Percentiles rank a stretch among this genome's conserved stretches.
Evolutionary conservation across 768 basidiomycete species (phyloP).

Genomic region (Pisolithus orientalis): DNA sequence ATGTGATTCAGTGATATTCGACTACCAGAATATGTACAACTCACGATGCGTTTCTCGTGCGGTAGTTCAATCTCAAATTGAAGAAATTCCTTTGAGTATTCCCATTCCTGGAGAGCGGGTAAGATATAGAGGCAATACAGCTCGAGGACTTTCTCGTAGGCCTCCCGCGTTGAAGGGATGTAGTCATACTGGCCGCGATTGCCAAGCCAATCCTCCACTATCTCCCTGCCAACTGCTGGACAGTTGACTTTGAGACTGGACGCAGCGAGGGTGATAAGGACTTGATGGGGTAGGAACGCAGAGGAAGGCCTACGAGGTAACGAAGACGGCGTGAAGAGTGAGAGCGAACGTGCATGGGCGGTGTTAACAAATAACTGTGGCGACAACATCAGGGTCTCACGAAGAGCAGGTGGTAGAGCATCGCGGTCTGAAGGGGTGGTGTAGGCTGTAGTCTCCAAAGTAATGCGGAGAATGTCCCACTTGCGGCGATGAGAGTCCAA

Average conservation of each 20-base stretch:
- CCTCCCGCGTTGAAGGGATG: slow-evolving; percentile 35
- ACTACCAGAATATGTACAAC: slow-evolving; percentile 4
- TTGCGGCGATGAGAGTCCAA: slow-evolving; percentile 57
- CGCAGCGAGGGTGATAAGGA: slow-evolving; percentile 64
- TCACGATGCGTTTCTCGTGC: slow-evolving; percentile 45
- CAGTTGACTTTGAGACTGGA: slow-evolving; percentile 63
- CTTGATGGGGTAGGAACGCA: slow-evolving; percentile 59
- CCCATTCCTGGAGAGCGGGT: slow-evolving; percentile 72
- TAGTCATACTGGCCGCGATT: slow-evolving; percentile 38
- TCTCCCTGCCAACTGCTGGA: slow-evolving; percentile 51
- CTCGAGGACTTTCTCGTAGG: slow-evolving; percentile 71
- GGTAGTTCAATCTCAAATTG: slow-evolving; percentile 65
- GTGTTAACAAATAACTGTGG: slow-evolving; percentile 51
- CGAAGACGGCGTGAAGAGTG: slow-evolving; percentile 56
- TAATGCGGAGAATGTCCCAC: slow-evolving; percentile 86
- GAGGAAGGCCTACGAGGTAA: slow-evolving; percentile 35
- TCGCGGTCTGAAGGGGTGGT: slow-evolving; percentile 39
- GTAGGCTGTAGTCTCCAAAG: slow-evolving; percentile 71
- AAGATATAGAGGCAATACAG: slow-evolving; percentile 70
- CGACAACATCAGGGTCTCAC: slow-evolving; percentile 48
- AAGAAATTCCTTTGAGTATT: slow-evolving; percentile 71
- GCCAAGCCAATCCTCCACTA: slow-evolving; percentile 78
- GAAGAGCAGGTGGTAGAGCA: slow-evolving; percentile 45
- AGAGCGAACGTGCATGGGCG: slow-evolving; percentile 58
- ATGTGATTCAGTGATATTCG: slow-evolving; percentile 4